Conservation (phyloP, 2,329 filamentous ascomycete genomes). For the Beauveria sp. region DNA sequence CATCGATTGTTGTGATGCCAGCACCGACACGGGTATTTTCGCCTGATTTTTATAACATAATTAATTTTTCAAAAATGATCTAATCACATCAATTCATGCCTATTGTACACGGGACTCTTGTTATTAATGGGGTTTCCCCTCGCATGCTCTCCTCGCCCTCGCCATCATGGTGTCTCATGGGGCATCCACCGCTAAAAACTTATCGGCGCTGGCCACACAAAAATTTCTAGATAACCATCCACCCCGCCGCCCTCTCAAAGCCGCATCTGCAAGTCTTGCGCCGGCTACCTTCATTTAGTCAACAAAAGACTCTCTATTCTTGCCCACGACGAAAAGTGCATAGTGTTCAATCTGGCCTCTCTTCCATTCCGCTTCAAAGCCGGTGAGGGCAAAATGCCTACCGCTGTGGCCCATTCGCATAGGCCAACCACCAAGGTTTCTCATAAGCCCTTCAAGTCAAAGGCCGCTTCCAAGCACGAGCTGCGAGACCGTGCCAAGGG, state of each 20-base stretch:
- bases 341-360: constrained; percentile 50
- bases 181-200: constrained; percentile 10
- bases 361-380: constrained; percentile 86
- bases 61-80: too few species aligned
- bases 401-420: constrained; percentile 70
- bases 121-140: too few species aligned
- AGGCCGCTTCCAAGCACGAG: constrained; percentile 80
- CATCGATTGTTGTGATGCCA: too few species aligned
- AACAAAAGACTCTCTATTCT: neutral
- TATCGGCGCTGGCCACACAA: constrained; percentile 12
- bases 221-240: constrained; percentile 26
- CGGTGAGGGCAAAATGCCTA: constrained; percentile 69
- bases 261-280: constrained; percentile 27
- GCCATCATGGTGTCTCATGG: constrained; percentile 3
- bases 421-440: constrained; percentile 82
- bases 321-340: neutral
- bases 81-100: too few species aligned
- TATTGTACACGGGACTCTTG: neutral
- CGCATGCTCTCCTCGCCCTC: neutral
- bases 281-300: neutral
- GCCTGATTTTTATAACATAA: too few species aligned
- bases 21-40: too few species aligned
- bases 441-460: constrained; percentile 89
- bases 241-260: constrained; percentile 10
- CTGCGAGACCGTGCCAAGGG: constrained; percentile 82